Evolutionary conservation across 1,284 basidiomycete genomes (phyloP), one percentile per base, ranked within the genome.

Genomic region (Sporisorium sorghi): DNA sequence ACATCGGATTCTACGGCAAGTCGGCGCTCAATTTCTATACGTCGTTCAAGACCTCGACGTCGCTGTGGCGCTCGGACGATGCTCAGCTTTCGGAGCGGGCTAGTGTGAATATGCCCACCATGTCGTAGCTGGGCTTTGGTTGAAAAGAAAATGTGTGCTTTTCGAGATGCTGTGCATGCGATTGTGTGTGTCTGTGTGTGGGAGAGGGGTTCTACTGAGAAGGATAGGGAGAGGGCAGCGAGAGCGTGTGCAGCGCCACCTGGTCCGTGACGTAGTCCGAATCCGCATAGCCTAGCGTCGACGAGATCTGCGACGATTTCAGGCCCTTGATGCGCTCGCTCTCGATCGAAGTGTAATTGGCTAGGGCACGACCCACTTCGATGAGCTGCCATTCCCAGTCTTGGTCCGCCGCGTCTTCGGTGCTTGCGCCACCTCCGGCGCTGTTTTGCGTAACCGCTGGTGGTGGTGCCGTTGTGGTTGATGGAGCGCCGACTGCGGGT

Each of bases 331-430:
- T 91, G 66, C 90, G 89, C 59, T 89, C 88, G 72, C 97, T 94
- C 85, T 98, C 95, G 44, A 90, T 91, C 44, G 92, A 96, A 82
- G 97, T 98, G 84, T 97, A 99, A 86, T 96, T 97, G 11, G 93
- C 93, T 46, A 98, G 86, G 0, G 96, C 97, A 44, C 95, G 89
- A 0, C 95, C 97, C 28, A 99, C 92, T 84, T 97, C 95, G 44
- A 93, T 87, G 28, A 93, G 87, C 76, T 96, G 92, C 87, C 90
- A 91, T 19, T 87, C 66, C 88, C 71, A 73, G 49, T 73, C 65
- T 19, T 56, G 53, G 1, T 42, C 48, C 24, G 54, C 61, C 0
- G 42, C 44, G 4, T 7, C 30, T n/a, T n/a, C n/a, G n/a, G n/a
- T n/a, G n/a, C n/a, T n/a, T n/a, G n/a, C n/a, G n/a, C n/a, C n/a